Percentiles rank a stretch among this genome's conserved stretches.
phyloP scores from a whole-genome alignment of 2,329 filamentous ascomycete species.

The Fusarium keratoplasticum region DNA sequence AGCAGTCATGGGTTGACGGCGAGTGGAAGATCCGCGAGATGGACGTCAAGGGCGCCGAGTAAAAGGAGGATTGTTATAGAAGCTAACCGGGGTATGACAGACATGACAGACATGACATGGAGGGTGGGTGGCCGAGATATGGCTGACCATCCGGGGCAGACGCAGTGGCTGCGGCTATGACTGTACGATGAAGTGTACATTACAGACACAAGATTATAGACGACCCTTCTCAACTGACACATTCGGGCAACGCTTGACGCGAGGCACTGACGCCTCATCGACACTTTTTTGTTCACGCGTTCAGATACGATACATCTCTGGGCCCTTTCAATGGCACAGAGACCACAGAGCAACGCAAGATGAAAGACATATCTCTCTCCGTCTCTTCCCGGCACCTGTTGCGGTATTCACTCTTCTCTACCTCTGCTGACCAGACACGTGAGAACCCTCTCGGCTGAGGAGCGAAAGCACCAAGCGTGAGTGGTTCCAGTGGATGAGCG shows the following conservation, averaged over 20 bases:
- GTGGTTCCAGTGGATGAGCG: constrained; percentile 11
- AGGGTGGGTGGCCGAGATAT: background rate
- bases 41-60: constrained; percentile 65
- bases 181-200: constrained; percentile 44
- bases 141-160: constrained; percentile 15
- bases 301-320: constrained; percentile 74
- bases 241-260: background rate
- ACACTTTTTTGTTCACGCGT: constrained; percentile 54
- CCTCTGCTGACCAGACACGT: constrained; percentile 5
- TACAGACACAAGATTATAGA: constrained; percentile 43
- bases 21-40: constrained; percentile 83
- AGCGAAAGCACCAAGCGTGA: constrained; percentile 47
- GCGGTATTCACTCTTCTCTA: constrained; percentile 1
- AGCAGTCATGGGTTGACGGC: constrained; percentile 80
- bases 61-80: constrained; percentile 16
- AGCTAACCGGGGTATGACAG: background rate
- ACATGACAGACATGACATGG: background rate
- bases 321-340: constrained; percentile 64
- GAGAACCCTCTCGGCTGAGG: constrained; percentile 39
- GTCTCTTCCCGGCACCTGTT: background rate
- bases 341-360: constrained; percentile 74
- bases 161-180: constrained; percentile 15
- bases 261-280: background rate
- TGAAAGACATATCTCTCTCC: constrained; percentile 46
- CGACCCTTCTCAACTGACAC: constrained; percentile 38